Percentiles rank a stretch among this genome's conserved stretches.
phyloP scores from a whole-genome alignment of 768 basidiomycete genomes.

The Glaciozyma martinii region DNA sequence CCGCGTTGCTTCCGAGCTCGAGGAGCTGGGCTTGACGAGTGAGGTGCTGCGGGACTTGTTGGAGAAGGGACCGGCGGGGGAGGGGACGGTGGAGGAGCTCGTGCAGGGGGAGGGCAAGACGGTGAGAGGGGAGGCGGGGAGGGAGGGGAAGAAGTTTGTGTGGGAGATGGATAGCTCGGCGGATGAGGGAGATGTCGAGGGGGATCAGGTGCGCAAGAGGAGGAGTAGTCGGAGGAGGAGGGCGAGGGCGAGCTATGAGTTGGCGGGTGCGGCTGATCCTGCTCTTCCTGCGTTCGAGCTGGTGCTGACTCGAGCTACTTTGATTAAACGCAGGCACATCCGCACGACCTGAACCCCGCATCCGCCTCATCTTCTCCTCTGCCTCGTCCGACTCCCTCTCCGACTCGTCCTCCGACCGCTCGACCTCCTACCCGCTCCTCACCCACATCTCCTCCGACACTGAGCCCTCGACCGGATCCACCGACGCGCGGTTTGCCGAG shows the following conservation, averaged over 20 bases:
- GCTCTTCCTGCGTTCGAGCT: not conserved
- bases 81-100: not conserved
- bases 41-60: conserved; percentile 43
- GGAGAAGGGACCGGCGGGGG: not conserved
- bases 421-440: not conserved
- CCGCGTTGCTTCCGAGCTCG: conserved; percentile 66
- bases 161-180: conserved; percentile 3
- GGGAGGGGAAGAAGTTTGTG: conserved; percentile 9
- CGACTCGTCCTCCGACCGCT: conserved; percentile 12
- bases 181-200: conserved; percentile 8
- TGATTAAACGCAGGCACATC: conserved; percentile 21
- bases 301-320: not conserved
- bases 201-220: not conserved
- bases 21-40: conserved; percentile 54
- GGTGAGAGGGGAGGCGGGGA: not conserved
- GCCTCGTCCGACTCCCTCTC: conserved; percentile 23
- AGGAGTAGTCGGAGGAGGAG: conserved; percentile 20
- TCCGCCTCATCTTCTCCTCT: conserved; percentile 37
- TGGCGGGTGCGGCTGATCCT: conserved; percentile 37
- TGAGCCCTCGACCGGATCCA: not conserved
- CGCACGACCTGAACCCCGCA: conserved; percentile 39
- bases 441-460: not conserved
- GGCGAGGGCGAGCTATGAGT: conserved; percentile 43
- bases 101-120: not conserved
- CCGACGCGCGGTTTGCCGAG: not conserved